Evolutionary conservation across 2,329 filamentous ascomycete species (phyloP), one percentile per base, ranked within the genome.

Genomic region (Neofusicoccum parvum): DNA sequence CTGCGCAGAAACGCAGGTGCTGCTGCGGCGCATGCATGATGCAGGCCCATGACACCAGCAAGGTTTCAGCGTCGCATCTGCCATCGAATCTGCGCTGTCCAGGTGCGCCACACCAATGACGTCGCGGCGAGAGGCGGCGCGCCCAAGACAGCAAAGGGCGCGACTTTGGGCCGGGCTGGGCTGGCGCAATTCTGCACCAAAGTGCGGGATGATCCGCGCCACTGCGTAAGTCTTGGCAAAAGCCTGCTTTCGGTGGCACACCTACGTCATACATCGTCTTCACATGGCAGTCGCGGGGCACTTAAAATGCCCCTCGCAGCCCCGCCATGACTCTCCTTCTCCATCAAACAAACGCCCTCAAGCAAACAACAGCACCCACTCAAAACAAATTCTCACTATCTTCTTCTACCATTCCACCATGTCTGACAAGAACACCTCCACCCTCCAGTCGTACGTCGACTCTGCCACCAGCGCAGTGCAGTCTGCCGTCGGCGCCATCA

Each of bases 381-480:
- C 36, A 15, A 15, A 32, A 32, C 27, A 32, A 7, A 5, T 32
- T 6, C 27, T 32, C 27, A 6, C 27, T 32, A 5, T 6, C 27
- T 32, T 32, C 27, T 32, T 32, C 27, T 32, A 6, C 14, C 54
- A 23, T 2, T 17, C 14, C 32, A 81, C 59, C 68, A 86, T 84
- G 82, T 80, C 82, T 74, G 80, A 83, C 80, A 82, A 83, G 75
- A 75, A 84, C 62, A 86, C 90, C 70, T 96, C 92, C 68, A 95
- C 93, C 69, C 85, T 94, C 74, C 87, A 94, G 84, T 90, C 91
- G 65, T 72, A 75, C 68, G 69, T 78, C 58, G 75, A 94, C 84
- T 86, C 86, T 14, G 91, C 90, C 72, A 85, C 88, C 43, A 92
- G 91, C 70, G 83, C 88, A 64, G 86, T 89, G 62, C 92, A 96